A percentile compares a stretch with the other conserved stretches of the same genome.
phyloP scores from a whole-genome alignment of 805 yeast species.

The Lipomyces starkeyi region DNA sequence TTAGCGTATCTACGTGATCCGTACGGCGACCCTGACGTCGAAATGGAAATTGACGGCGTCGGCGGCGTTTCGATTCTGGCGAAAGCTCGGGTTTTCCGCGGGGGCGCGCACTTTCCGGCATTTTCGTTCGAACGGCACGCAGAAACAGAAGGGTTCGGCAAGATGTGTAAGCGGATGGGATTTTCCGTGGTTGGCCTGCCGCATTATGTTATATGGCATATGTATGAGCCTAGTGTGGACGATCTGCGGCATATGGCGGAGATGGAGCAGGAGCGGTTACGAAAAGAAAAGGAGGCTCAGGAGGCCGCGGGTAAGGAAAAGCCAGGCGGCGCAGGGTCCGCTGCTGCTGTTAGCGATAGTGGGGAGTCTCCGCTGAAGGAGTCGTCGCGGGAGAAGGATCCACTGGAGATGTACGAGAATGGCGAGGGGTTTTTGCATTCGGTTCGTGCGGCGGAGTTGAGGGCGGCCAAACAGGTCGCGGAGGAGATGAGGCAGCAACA shows the following conservation, averaged over 20 bases:
- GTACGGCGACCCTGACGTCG: conserved; percentile 91
- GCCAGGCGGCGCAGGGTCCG: conserved; percentile 7
- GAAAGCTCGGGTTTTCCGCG: conserved; percentile 82
- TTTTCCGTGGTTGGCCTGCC: conserved; percentile 87
- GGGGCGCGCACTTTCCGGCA: conserved; percentile 95
- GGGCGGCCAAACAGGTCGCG: conserved; percentile 31
- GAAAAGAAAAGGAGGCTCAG: conserved; percentile 47
- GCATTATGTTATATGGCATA: conserved; percentile 95
- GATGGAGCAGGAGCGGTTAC: conserved; percentile 47
- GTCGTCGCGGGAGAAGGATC: conserved; percentile 18
- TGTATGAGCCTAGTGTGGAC: conserved; percentile 92
- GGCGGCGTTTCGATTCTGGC: conserved; percentile 96
- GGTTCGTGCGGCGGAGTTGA: conserved; percentile 25
- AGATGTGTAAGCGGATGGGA: conserved; percentile 84
- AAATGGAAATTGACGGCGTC: conserved; percentile 93
- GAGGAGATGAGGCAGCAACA: conserved; percentile 24
- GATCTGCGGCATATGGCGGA: conserved; percentile 70
- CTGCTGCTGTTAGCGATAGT: conserved; percentile 9
- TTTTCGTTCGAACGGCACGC: conserved; percentile 96
- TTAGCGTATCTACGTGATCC: conserved; percentile 94
- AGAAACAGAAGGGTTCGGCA: conserved; percentile 92
- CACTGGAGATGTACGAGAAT: conserved; percentile 25
- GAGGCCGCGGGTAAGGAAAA: conserved; percentile 41
- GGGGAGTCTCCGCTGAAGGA: conserved; percentile 27
- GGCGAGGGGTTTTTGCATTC: conserved; percentile 29